A percentile compares a stretch with the other conserved stretches of the same genome.
Conservation (phyloP, 371 early-diverging fungal species). For the Homolaphlyctis polyrhiza region DNA sequence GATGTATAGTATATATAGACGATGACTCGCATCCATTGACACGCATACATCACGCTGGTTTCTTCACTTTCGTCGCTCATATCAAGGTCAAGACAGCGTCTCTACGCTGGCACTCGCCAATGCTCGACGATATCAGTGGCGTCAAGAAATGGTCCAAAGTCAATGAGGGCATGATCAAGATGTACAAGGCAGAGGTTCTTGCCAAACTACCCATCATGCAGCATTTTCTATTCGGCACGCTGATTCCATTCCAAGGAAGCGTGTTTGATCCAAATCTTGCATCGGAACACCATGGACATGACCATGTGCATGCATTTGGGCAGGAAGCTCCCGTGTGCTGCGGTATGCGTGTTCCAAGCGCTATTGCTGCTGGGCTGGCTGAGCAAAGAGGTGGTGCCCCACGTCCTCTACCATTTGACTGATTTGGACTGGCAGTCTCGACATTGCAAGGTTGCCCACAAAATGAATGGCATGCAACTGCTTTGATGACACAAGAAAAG, state of each 20-base stretch:
- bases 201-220: constrained; percentile 98
- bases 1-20: neutral
- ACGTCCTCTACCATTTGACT: constrained; percentile 32
- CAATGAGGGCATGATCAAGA: constrained; percentile 89
- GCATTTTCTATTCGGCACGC: constrained; percentile 92
- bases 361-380: constrained; percentile 74
- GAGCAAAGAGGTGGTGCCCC: constrained; percentile 7
- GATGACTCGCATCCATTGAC: neutral
- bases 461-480: too few relatives aligned
- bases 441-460: too few relatives aligned
- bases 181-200: constrained; percentile 96
- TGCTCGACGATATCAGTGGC: constrained; percentile 94
- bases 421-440: too few relatives aligned
- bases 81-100: constrained; percentile 52
- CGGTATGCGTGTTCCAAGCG: constrained; percentile 89
- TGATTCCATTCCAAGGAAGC: constrained; percentile 29
- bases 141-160: constrained; percentile 93
- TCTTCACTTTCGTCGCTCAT: too few relatives aligned
- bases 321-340: constrained; percentile 94
- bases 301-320: constrained; percentile 82
- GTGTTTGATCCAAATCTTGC: constrained; percentile 34
- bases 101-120: constrained; percentile 84
- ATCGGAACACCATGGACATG: constrained; percentile 53
- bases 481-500: too few relatives aligned
- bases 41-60: neutral